Percentiles rank a stretch among this genome's conserved stretches.
phyloP scores from a whole-genome alignment of 176 grass and related monocot species.

The Oryza meyeriana region DNA sequence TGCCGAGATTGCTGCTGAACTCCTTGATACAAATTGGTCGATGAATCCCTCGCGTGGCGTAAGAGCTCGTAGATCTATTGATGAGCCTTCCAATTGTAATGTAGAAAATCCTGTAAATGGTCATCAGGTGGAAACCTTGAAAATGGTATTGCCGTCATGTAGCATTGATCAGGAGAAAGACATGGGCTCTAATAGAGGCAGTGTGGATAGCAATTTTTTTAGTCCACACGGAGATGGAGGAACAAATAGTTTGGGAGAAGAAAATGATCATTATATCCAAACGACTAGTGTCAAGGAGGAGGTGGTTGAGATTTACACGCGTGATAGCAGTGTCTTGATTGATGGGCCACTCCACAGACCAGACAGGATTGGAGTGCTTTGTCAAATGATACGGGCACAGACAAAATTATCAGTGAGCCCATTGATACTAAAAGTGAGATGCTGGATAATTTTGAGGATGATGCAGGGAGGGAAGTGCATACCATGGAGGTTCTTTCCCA shows the following conservation, averaged over 20 bases:
- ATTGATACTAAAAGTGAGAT: conserved; percentile 9
- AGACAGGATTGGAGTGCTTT: conserved; percentile 29
- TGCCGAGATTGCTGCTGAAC: conserved; percentile 83
- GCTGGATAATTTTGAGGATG: conserved; percentile 28
- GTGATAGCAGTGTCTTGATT: conserved; percentile 31
- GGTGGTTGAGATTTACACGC: conserved; percentile 35
- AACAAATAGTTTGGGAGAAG: conserved; percentile 35
- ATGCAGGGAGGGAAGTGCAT: conserved; percentile 24
- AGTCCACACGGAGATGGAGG: conserved; percentile 9
- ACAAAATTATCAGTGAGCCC: conserved; percentile 22
- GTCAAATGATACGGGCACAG: conserved; percentile 8
- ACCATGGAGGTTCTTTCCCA: conserved; percentile 32
- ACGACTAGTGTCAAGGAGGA: conserved; percentile 42
- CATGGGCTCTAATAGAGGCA: conserved; percentile 18
- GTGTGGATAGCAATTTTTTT: conserved; percentile 18
- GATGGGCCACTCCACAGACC: conserved; percentile 11
- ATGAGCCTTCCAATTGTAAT: conserved; percentile 33
- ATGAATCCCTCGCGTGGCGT: conserved; percentile 50
- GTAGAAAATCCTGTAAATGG: conserved; percentile 8
- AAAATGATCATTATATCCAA: conserved; percentile 17
- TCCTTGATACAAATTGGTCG: conserved; percentile 84
- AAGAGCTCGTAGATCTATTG: conserved; percentile 20
- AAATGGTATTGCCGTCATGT: conserved; percentile 4
- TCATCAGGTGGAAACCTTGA: conserved; percentile 25
- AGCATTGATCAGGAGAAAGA: conserved; percentile 31